These are phyloP conservation scores for Sarocladiaceae sp. DNA, from an alignment of 2,329 filamentous ascomycete species.

Conservation along the genomic window DNA sequence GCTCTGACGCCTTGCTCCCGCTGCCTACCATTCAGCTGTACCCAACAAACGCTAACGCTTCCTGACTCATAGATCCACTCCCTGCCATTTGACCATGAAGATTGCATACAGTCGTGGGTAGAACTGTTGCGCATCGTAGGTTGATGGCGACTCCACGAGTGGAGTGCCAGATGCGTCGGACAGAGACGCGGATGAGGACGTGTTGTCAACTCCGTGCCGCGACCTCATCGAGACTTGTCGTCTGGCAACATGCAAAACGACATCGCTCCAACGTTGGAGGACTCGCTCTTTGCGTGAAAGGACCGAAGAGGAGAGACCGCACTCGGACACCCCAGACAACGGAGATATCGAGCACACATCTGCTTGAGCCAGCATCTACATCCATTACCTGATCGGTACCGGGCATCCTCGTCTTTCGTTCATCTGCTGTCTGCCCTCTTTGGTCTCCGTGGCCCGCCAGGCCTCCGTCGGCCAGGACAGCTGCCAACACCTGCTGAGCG, in stretches of 20 bases:
- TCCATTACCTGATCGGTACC: not conserved
- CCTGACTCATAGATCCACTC: no score
- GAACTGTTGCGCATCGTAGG: not conserved
- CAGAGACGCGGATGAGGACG: not conserved
- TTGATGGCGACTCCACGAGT: no score
- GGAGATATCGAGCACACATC: not conserved
- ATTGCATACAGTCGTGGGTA: slow-evolving; percentile 20
- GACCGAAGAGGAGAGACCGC: not conserved
- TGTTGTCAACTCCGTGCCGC: no score
- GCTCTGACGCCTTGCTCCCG: no score
- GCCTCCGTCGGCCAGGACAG: not conserved
- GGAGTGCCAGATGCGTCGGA: no score
- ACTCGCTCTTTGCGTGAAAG: no score
- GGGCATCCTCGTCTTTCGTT: not conserved
- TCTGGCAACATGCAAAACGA: not conserved
- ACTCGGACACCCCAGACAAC: not conserved
- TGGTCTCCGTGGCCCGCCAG: not conserved
- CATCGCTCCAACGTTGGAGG: not conserved
- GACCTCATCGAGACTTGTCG: not conserved
- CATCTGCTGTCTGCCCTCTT: not conserved
- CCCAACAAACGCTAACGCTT: no score
- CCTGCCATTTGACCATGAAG: slow-evolving; percentile 68
- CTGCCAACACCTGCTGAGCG: not conserved
- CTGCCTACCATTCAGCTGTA: no score
- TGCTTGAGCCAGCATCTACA: not conserved